Percentiles rank a stretch among this genome's conserved stretches.
Evolutionary conservation across 768 basidiomycete genomes (phyloP).

Genomic region (Auriscalpium orientale): DNA sequence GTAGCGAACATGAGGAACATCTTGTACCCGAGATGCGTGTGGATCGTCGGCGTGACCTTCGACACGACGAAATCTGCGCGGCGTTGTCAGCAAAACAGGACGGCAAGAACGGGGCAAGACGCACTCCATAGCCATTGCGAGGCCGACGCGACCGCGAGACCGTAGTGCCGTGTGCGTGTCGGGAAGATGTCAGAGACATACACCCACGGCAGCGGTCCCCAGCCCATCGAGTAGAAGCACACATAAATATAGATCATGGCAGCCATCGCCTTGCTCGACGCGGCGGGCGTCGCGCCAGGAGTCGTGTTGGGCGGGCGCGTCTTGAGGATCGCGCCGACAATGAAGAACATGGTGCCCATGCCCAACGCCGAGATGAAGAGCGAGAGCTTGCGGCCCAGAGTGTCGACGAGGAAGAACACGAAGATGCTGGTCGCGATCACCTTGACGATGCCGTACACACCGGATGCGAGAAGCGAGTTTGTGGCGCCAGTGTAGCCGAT

Average conservation of each 20-base stretch:
- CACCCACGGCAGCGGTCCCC: conserved; percentile 62
- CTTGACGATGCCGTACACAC: conserved; percentile 64
- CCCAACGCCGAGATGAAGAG: conserved; percentile 68
- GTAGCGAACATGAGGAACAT: conserved; percentile 72
- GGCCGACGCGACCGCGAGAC: conserved; percentile 64
- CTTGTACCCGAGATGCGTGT: conserved; percentile 58
- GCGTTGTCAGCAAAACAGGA: not conserved
- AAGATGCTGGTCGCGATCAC: conserved; percentile 59
- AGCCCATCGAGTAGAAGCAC: conserved; percentile 83
- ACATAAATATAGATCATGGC: conserved; percentile 83
- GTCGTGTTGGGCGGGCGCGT: conserved; percentile 51
- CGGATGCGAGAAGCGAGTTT: conserved; percentile 63
- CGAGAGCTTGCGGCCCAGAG: conserved; percentile 60
- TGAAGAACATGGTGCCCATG: conserved; percentile 77
- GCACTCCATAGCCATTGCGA: conserved; percentile 81
- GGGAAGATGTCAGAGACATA: conserved; percentile 81
- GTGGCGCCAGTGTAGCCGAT: conserved; percentile 58
- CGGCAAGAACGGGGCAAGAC: conserved; percentile 19
- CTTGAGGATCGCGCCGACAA: conserved; percentile 79
- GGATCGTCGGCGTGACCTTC: conserved; percentile 62
- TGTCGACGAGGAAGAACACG: conserved; percentile 61
- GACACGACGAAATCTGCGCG: conserved; percentile 59
- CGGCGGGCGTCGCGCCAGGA: conserved; percentile 28
- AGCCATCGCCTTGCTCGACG: conserved; percentile 71
- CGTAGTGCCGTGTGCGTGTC: conserved; percentile 76